These are phyloP conservation scores for Tetrahymena borealis DNA, from an alignment of 73 alveolate species.

Conservation along the genomic window DNA sequence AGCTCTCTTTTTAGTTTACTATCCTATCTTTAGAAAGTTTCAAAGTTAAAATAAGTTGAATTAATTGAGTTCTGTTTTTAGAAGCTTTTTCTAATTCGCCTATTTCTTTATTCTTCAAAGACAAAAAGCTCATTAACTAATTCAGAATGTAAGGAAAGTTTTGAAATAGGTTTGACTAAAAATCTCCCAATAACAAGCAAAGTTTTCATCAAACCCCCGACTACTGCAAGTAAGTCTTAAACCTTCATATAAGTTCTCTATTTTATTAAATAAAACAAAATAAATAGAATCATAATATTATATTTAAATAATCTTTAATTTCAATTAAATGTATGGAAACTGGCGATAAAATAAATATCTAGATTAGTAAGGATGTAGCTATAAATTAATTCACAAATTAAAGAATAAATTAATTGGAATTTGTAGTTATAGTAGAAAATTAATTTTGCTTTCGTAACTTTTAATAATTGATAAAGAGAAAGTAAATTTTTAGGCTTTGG, in stretches of 20 bases:
- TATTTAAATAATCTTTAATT: no score
- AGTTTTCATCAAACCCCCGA: not conserved
- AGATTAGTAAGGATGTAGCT: no score
- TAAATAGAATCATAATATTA: no score
- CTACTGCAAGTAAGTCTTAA: not conserved
- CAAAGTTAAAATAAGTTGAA: not conserved
- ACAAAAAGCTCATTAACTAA: not conserved
- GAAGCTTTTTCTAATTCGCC: not conserved
- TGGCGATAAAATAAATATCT: no score
- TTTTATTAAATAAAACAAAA: not conserved
- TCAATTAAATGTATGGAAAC: no score
- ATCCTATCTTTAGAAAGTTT: not conserved
- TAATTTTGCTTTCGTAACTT: not conserved
- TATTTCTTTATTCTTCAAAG: not conserved
- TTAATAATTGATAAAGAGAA: not conserved
- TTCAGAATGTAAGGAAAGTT: not conserved
- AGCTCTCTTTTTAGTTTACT: not conserved
- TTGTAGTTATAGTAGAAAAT: not conserved
- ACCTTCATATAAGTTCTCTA: not conserved
- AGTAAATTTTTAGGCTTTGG: not conserved
- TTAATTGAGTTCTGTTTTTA: no score
- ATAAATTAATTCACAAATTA: no score
- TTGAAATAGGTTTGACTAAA: not conserved
- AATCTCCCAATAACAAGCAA: not conserved
- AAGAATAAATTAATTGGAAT: no score